phyloP scores from a whole-genome alignment of 192 early-diverging fungal species.

The Podila horticola region DNA sequence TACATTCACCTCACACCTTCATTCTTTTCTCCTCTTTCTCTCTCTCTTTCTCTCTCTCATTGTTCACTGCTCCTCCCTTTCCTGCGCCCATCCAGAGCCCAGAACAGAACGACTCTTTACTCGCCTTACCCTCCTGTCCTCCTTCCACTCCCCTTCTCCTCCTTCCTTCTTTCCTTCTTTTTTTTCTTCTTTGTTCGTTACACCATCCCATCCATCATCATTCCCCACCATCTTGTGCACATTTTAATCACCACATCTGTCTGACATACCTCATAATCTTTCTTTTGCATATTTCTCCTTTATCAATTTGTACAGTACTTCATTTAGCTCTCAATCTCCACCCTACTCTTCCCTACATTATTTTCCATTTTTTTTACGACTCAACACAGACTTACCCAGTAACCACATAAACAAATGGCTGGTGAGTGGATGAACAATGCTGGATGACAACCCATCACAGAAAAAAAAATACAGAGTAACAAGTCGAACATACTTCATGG shows the following conservation, averaged over 20 bases:
- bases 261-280: background rate
- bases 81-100: constrained; percentile 1
- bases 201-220: background rate
- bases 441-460: background rate
- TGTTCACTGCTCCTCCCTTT: background rate
- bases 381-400: background rate
- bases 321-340: background rate
- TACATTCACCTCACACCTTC: background rate
- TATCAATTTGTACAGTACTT: background rate
- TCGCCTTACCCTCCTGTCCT: background rate
- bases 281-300: background rate
- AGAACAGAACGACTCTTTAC: background rate
- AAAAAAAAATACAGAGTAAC: too few relatives aligned
- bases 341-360: background rate
- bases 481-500: too few relatives aligned
- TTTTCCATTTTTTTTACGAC: background rate
- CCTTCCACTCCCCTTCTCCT: background rate
- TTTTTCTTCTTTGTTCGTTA: background rate
- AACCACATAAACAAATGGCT: background rate
- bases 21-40: background rate
- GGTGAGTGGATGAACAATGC: background rate
- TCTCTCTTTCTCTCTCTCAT: background rate
- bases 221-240: background rate
- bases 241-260: too few relatives aligned
- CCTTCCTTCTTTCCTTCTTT: background rate